Evolutionary conservation across 1,139 yeast species (phyloP).

Genomic region (Candida tetrigidarum): DNA sequence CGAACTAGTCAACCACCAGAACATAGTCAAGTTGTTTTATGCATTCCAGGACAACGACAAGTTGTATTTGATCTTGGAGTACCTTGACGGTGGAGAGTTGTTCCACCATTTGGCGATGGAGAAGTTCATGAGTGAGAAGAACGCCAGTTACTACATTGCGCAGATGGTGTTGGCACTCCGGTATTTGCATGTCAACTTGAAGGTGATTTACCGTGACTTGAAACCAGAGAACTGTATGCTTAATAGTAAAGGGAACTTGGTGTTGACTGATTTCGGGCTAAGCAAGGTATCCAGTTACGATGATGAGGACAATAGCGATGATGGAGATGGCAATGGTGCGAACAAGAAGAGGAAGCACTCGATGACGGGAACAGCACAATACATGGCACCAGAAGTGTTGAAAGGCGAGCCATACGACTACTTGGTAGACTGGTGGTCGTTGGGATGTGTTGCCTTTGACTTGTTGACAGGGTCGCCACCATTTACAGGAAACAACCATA

Average conservation of each 20-base stretch:
- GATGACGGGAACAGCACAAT: constrained; percentile 92
- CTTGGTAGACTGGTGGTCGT: constrained; percentile 96
- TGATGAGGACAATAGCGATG: no score
- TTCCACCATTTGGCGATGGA: constrained; percentile 74
- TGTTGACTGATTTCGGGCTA: constrained; percentile 90
- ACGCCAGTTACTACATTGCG: constrained; percentile 82
- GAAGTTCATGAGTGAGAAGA: constrained; percentile 63
- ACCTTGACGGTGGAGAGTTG: constrained; percentile 92
- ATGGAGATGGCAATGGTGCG: no score
- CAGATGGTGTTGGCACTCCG: constrained; percentile 83
- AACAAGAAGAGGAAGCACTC: constrained; percentile 65
- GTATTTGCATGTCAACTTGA: constrained; percentile 72
- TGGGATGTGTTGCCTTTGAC: constrained; percentile 89
- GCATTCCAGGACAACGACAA: constrained; percentile 88
- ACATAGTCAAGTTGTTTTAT: constrained; percentile 84
- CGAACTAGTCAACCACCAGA: constrained; percentile 68
- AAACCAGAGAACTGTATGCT: constrained; percentile 94
- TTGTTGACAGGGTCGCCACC: constrained; percentile 94
- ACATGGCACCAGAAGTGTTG: constrained; percentile 95
- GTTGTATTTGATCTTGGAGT: constrained; percentile 80
- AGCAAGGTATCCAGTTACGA: constrained; percentile 65
- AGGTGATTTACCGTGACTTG: constrained; percentile 88
- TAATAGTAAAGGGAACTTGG: constrained; percentile 77
- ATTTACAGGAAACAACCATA: constrained; percentile 87
- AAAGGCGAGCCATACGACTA: constrained; percentile 85